Evolutionary conservation across 176 grass and related monocot species (phyloP).

Genomic region (Juncus effusus): DNA sequence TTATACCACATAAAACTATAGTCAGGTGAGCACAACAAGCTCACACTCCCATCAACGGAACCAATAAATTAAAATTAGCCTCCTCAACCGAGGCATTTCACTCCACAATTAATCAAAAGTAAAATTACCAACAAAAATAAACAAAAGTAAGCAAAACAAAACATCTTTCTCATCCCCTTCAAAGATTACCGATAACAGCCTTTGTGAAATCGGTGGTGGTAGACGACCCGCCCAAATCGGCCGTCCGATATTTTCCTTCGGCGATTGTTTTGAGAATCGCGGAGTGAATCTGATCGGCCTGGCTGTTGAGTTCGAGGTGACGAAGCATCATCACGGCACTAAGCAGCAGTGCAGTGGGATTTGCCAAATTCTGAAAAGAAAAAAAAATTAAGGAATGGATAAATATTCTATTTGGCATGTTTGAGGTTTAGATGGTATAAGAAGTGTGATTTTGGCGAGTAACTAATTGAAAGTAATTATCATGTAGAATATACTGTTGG

Average conservation of each 20-base stretch:
- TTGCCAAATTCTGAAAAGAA: slow-evolving; percentile 76
- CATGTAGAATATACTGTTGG: background rate
- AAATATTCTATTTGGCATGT: background rate
- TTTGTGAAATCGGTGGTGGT: slow-evolving; percentile 82
- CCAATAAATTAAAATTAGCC: too few relatives aligned
- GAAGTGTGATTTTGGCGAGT: background rate
- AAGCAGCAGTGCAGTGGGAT: slow-evolving; percentile 83
- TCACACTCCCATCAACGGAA: too few relatives aligned
- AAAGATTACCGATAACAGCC: slow-evolving; percentile 81
- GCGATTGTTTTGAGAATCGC: slow-evolving; percentile 81
- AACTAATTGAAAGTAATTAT: background rate
- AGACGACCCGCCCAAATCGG: slow-evolving; percentile 75
- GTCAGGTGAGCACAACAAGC: too few relatives aligned
- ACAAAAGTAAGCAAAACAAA: background rate
- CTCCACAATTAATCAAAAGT: background rate
- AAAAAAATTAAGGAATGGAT: slow-evolving; percentile 1
- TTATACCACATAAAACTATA: too few relatives aligned
- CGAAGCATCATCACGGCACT: slow-evolving; percentile 98
- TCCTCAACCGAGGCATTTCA: too few relatives aligned
- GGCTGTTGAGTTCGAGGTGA: slow-evolving; percentile 66
- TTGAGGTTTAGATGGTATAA: background rate
- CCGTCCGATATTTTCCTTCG: slow-evolving; percentile 68
- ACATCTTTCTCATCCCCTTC: background rate
- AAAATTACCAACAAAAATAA: background rate
- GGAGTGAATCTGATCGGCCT: slow-evolving; percentile 80